Base-by-base conservation (phyloP, 257 asterid species). In the Knoxia roxburghii region DNA sequence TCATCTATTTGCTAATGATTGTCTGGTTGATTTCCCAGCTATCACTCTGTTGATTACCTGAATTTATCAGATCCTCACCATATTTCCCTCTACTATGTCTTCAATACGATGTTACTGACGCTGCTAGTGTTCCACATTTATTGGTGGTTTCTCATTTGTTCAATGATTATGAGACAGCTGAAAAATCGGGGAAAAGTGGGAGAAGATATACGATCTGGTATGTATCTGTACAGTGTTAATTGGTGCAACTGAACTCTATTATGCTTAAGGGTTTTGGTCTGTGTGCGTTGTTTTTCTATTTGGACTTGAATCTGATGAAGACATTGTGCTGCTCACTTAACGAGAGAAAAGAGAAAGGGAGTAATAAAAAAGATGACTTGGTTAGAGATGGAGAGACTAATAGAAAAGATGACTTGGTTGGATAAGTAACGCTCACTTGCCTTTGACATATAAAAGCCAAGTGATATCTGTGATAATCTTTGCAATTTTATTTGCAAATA, bases 151-250 rank as follows among this genome's bases (percentile, higher is more conserved):
- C 99, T 94, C 76, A 94, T 94, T 64, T 87, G 74, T 67, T 68
- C 91, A 29, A 90, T 94, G 99, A 83, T 89, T 79, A 71, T 18
- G 58, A 85, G 86, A 78, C 99, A 90, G 80, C 81, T 94, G 72
- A 87, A 82, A 64, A 94, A 89, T 70, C 82, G 87, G 66, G 99
- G 99, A 69, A 80, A 88, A 73, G 95, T 90, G 75, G 96, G 96
- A 61, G 99, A 90, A 90, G 99, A 94, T 75, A 83, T 94, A 71
- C 89, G 99, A 79, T 90, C 98, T 70, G 98, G 98, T 89, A 62
- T 62, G 79, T 72, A 29, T 45, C n/a, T 20, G 7, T 53, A 5
- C 6, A 52, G 54, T 27, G 54, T 15, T 23, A 39, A 5, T 27
- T 71, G 51, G 17, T 43, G 18, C 26, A 46, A 29, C 45, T 27